phyloP scores from a whole-genome alignment of 306 rosid species.

The Amphicarpaea edgeworthii region DNA sequence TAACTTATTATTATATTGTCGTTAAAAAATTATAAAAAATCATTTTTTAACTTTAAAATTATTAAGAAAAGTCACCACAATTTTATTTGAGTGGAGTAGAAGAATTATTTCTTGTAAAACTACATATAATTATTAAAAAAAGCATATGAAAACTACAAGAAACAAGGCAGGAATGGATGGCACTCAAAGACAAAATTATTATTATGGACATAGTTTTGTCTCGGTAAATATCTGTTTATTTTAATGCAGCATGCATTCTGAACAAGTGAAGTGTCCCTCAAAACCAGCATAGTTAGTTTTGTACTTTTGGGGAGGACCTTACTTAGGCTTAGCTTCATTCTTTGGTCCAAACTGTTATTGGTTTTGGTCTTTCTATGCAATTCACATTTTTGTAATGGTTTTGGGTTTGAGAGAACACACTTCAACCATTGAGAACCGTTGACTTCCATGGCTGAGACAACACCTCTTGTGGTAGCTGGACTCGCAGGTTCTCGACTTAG shows the following conservation, averaged over 20 bases:
- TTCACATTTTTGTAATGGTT: slow-evolving; percentile 27
- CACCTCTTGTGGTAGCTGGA: slow-evolving; percentile 39
- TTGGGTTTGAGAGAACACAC: slow-evolving; percentile 3
- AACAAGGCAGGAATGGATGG: neutral
- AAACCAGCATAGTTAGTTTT: neutral
- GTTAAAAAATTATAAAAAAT: too few species aligned
- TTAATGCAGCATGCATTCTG: neutral
- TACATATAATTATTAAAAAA: too few species aligned
- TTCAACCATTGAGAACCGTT: slow-evolving; percentile 8
- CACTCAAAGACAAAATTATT: neutral
- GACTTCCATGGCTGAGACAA: slow-evolving; percentile 46
- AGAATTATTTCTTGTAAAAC: too few species aligned
- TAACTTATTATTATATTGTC: too few species aligned
- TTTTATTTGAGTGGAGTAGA: too few species aligned
- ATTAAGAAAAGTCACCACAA: too few species aligned
- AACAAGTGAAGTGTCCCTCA: neutral
- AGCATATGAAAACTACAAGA: too few species aligned
- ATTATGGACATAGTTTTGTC: neutral
- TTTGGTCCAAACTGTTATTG: neutral
- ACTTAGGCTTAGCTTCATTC: neutral
- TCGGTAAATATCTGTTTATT: slow-evolving; percentile 1
- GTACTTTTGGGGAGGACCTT: too few species aligned
- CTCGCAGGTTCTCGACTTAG: slow-evolving; percentile 42
- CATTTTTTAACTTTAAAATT: too few species aligned
- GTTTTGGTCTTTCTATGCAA: neutral